Evolutionary conservation across 2,329 filamentous ascomycete genomes (phyloP).

Genomic region (Trichoderma guizhouense): DNA sequence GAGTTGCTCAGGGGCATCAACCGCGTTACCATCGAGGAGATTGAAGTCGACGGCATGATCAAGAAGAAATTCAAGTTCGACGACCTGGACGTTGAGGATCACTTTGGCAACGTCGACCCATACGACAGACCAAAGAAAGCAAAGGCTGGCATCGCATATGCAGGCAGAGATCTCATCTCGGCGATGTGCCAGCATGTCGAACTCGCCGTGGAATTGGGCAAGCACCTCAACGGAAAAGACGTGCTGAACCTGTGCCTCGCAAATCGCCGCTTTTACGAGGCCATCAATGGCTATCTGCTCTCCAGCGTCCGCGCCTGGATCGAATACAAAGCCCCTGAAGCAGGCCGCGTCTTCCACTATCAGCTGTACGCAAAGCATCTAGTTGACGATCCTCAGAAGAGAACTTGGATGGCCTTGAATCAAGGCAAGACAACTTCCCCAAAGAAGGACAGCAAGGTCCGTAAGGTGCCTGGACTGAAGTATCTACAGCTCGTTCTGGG

Average conservation of each 20-base stretch:
- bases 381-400: slow-evolving; percentile 56
- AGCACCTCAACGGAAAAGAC: slow-evolving; percentile 51
- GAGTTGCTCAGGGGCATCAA: slow-evolving; percentile 11
- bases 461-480: slow-evolving; percentile 57
- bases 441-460: slow-evolving; percentile 32
- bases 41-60: slow-evolving; percentile 17
- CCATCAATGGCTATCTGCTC: slow-evolving; percentile 57
- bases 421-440: slow-evolving; percentile 15
- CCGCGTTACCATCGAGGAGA: slow-evolving; percentile 15
- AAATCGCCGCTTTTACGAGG: slow-evolving; percentile 59
- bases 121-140: slow-evolving; percentile 22
- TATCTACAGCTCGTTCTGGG: slow-evolving; percentile 67
- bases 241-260: slow-evolving; percentile 63
- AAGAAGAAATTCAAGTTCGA: slow-evolving; percentile 32
- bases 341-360: slow-evolving; percentile 58
- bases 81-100: slow-evolving; percentile 26
- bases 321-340: slow-evolving; percentile 49
- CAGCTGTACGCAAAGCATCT: slow-evolving; percentile 55
- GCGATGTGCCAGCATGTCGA: slow-evolving; percentile 45
- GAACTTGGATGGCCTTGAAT: slow-evolving; percentile 34
- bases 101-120: slow-evolving; percentile 31
- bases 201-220: slow-evolving; percentile 53
- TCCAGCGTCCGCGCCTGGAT: slow-evolving; percentile 58
- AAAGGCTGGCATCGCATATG: slow-evolving; percentile 23
- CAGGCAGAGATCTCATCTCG: slow-evolving; percentile 42